Percentiles rank a stretch among this genome's conserved stretches.
These are phyloP conservation scores for Scutellaria barbata DNA, from an alignment of 257 asterid species.

Conservation along the genomic window DNA sequence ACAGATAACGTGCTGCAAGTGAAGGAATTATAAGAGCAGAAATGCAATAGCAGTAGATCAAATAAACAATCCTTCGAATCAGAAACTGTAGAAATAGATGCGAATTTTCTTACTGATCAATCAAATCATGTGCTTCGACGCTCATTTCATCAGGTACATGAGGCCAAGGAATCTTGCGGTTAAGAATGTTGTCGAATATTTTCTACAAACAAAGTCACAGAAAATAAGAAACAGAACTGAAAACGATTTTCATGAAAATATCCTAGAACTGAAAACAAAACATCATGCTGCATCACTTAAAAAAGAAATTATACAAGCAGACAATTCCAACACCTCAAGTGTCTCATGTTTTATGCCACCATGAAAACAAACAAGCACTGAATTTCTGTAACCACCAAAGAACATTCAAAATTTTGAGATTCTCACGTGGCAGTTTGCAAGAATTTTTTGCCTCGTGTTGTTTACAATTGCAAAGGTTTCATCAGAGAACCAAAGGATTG, in stretches of 20 bases:
- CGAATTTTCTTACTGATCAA: constrained; percentile 73
- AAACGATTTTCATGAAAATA: constrained; percentile 11
- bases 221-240: constrained; percentile 19
- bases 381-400: too few relatives aligned
- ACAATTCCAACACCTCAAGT: neutral
- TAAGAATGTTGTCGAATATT: constrained; percentile 94
- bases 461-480: too few relatives aligned
- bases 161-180: constrained; percentile 98
- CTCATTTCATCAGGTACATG: constrained; percentile 90
- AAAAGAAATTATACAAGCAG: neutral
- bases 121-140: constrained; percentile 78
- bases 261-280: neutral
- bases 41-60: neutral
- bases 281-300: too few relatives aligned
- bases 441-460: too few relatives aligned
- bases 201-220: constrained; percentile 52
- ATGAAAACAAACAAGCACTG: too few relatives aligned
- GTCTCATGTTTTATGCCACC: too few relatives aligned
- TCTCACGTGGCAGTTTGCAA: too few relatives aligned
- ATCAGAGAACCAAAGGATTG: too few relatives aligned
- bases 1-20: constrained; percentile 14
- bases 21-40: constrained; percentile 20
- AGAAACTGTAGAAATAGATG: constrained; percentile 21
- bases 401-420: too few relatives aligned
- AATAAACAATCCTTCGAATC: constrained; percentile 13